Percentiles rank a stretch among this genome's conserved stretches.
phyloP scores from a whole-genome alignment of 495 filamentous ascomycete species.

The Penicillium pancosmium region DNA sequence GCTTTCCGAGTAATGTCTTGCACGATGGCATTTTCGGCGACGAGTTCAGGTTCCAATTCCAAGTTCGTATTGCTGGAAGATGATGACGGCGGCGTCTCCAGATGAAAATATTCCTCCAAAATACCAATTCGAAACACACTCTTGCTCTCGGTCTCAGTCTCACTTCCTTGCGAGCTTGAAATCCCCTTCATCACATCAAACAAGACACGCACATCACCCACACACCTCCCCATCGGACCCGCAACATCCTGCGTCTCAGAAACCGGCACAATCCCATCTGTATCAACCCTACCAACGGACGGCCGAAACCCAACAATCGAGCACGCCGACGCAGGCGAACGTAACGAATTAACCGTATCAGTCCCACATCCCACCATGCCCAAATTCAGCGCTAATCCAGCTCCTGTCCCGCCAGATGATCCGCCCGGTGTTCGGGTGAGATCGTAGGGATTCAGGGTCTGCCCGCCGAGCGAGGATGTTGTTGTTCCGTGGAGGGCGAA shows the following conservation, averaged over 20 bases:
- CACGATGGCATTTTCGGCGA: conserved; percentile 58
- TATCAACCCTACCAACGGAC: conserved; percentile 56
- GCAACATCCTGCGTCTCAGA: conserved; percentile 63
- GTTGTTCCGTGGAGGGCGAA: conserved; percentile 64
- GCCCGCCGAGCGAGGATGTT: conserved; percentile 62
- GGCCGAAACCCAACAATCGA: conserved; percentile 63
- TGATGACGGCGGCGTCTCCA: conserved; percentile 33
- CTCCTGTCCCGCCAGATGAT: conserved; percentile 64
- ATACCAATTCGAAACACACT: conserved; percentile 41
- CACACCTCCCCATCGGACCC: conserved; percentile 59
- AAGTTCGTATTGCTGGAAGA: conserved; percentile 28
- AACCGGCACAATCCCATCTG: conserved; percentile 59
- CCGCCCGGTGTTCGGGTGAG: conserved; percentile 62
- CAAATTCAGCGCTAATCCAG: conserved; percentile 60
- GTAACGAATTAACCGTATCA: conserved; percentile 65
- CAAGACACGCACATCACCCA: conserved; percentile 56
- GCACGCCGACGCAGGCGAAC: conserved; percentile 65
- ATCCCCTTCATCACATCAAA: conserved; percentile 59
- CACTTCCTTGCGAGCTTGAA: background rate
- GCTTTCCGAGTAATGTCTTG: conserved; percentile 48
- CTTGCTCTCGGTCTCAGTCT: background rate
- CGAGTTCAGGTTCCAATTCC: conserved; percentile 36
- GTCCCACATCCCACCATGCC: conserved; percentile 61
- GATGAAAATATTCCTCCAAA: conserved; percentile 42
- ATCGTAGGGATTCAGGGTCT: conserved; percentile 67